Evolutionary conservation across 1,139 yeast species (phyloP).

Genomic region (Arxiozyma telluris): DNA sequence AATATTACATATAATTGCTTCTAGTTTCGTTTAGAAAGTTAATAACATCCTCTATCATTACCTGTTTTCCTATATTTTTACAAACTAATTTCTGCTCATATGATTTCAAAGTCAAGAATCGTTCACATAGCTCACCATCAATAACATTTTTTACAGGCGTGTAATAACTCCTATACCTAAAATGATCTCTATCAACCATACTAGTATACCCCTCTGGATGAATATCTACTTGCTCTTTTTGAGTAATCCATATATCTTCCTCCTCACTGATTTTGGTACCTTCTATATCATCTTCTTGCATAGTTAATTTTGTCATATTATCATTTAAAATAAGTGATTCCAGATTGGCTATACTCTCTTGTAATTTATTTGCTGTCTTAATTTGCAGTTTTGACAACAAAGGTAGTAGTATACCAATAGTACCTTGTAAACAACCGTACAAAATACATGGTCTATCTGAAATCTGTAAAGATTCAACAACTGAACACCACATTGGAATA

Average conservation of each 20-base stretch:
- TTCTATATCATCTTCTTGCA: not conserved
- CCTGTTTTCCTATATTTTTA: slow-evolving; percentile 9
- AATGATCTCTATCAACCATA: slow-evolving; percentile 57
- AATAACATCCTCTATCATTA: slow-evolving; percentile 9
- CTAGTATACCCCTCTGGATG: slow-evolving; percentile 32
- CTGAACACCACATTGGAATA: slow-evolving; percentile 52
- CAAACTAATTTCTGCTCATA: slow-evolving; percentile 19
- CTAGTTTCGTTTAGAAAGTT: slow-evolving; percentile 21
- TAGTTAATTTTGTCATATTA: not conserved
- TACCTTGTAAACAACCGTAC: slow-evolving; percentile 74
- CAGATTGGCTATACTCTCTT: slow-evolving; percentile 37
- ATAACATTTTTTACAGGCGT: slow-evolving; percentile 66
- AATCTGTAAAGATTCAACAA: slow-evolving; percentile 16
- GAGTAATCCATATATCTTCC: slow-evolving; percentile 2
- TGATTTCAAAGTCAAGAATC: slow-evolving; percentile 12
- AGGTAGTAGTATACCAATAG: slow-evolving; percentile 67
- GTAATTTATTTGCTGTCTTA: slow-evolving; percentile 49
- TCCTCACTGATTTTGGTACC: not conserved
- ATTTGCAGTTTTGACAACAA: slow-evolving; percentile 55
- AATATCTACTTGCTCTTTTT: slow-evolving; percentile 18
- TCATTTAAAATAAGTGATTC: slow-evolving; percentile 5
- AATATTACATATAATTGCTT: slow-evolving; percentile 17
- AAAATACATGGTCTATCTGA: slow-evolving; percentile 56
- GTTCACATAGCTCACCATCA: slow-evolving; percentile 82
- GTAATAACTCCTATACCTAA: slow-evolving; percentile 66